Conservation (phyloP, 371 early-diverging fungal genomes). For the Cladochytrium tenue region DNA sequence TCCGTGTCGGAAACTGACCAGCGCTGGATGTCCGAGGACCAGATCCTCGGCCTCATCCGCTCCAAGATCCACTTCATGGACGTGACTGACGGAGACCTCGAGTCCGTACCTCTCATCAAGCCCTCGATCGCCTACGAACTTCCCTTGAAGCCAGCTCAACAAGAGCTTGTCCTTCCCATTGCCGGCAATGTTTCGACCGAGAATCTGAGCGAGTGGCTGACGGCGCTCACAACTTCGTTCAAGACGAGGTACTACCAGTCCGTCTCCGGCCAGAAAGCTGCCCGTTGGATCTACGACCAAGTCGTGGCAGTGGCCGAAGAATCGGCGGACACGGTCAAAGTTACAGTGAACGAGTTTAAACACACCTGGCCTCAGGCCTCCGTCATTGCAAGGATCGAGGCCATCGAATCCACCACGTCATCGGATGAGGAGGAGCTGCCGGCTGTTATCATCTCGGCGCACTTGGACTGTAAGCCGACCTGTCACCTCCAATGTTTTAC, state of each 20-base stretch:
- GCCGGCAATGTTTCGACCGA: slow-evolving; percentile 61
- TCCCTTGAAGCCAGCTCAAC: slow-evolving; percentile 27
- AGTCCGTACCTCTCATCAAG: not conserved
- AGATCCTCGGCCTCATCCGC: not conserved
- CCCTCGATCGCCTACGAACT: slow-evolving; percentile 5
- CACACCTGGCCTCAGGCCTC: slow-evolving; percentile 68
- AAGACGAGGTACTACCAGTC: slow-evolving; percentile 87
- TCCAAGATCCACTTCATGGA: slow-evolving; percentile 68
- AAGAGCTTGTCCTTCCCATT: slow-evolving; percentile 59
- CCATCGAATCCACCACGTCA: slow-evolving; percentile 6
- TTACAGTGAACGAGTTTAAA: slow-evolving; percentile 71
- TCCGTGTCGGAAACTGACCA: not conserved
- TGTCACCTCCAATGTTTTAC: slow-evolving; percentile 50
- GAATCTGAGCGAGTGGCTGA: slow-evolving; percentile 64
- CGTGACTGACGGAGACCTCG: slow-evolving; percentile 69
- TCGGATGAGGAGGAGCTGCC: slow-evolving; percentile 47
- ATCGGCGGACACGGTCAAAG: slow-evolving; percentile 33
- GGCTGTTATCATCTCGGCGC: slow-evolving; percentile 83
- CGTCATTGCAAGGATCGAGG: slow-evolving; percentile 63
- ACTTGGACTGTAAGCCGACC: slow-evolving; percentile 79
- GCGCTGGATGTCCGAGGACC: not conserved
- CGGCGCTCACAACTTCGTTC: slow-evolving; percentile 70
- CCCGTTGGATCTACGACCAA: slow-evolving; percentile 74
- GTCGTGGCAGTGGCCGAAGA: slow-evolving; percentile 44
- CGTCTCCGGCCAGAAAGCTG: slow-evolving; percentile 55